Evolutionary conservation across 2,329 filamentous ascomycete genomes (phyloP).

Genomic region (Colletotrichum sp.): DNA sequence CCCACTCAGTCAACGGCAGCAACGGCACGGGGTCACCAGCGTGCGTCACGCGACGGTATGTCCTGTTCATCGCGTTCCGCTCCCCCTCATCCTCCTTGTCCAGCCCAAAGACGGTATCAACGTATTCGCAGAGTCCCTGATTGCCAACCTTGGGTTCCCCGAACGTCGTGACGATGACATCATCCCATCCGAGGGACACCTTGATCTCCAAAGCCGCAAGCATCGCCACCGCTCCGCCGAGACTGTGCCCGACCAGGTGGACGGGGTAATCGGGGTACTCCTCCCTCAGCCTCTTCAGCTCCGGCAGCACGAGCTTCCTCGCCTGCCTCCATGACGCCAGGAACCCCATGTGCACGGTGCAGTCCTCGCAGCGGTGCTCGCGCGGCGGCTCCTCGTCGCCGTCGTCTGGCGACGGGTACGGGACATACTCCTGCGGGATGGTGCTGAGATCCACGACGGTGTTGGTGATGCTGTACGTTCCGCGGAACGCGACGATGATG

Average conservation of each 20-base stretch:
- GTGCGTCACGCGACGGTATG: constrained; percentile 84
- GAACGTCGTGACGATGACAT: constrained; percentile 84
- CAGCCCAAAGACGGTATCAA: constrained; percentile 59
- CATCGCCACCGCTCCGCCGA: constrained; percentile 90
- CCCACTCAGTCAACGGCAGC: constrained; percentile 86
- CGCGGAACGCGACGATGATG: constrained; percentile 88
- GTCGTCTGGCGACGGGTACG: constrained; percentile 71
- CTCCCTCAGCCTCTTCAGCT: constrained; percentile 63
- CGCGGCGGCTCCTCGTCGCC: constrained; percentile 45
- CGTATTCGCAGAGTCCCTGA: constrained; percentile 55
- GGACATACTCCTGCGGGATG: constrained; percentile 86
- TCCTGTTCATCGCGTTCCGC: constrained; percentile 24
- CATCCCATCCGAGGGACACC: constrained; percentile 73
- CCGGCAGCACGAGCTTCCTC: constrained; percentile 69
- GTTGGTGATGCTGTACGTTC: constrained; percentile 93
- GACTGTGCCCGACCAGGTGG: constrained; percentile 85
- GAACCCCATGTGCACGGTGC: constrained; percentile 93
- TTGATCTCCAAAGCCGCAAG: constrained; percentile 85
- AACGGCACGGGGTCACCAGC: constrained; percentile 86
- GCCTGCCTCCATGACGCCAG: constrained; percentile 83
- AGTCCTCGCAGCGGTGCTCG: constrained; percentile 74
- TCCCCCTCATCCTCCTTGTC: constrained; percentile 28
- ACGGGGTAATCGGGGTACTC: constrained; percentile 75
- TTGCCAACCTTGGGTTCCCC: constrained; percentile 81
- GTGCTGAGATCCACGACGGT: constrained; percentile 90